Conservation (phyloP, 2,329 filamentous ascomycete genomes). For the Aspergillus sp. region DNA sequence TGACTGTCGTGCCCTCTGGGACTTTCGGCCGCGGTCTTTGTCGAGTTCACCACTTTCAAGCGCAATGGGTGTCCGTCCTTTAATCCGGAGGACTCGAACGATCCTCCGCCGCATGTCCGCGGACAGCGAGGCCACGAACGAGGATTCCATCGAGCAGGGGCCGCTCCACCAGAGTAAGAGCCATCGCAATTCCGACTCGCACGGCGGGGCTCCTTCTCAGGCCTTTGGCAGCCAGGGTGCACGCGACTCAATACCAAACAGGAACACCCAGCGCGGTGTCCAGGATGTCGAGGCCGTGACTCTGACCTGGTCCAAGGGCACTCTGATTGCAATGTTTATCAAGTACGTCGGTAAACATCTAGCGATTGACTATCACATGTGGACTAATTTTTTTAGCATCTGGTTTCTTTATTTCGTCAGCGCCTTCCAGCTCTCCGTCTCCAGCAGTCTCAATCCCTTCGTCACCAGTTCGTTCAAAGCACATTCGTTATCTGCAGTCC, state of each 20-base stretch:
- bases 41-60: neutral
- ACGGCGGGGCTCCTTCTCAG: too few relatives aligned
- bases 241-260: too few relatives aligned
- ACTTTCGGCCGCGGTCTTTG: neutral
- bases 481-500: constrained; percentile 55
- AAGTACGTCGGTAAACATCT: too few relatives aligned
- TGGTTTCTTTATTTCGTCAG: constrained; percentile 41
- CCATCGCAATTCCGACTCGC: too few relatives aligned
- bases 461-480: constrained; percentile 51
- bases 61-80: neutral
- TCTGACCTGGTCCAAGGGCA: constrained; percentile 42
- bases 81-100: neutral
- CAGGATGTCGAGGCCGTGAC: constrained; percentile 48
- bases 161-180: neutral
- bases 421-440: constrained; percentile 34
- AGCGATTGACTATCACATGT: too few relatives aligned
- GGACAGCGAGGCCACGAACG: neutral
- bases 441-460: constrained; percentile 45
- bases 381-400: constrained; percentile 27
- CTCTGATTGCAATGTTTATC: constrained; percentile 32
- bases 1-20: neutral
- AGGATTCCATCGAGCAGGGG: neutral
- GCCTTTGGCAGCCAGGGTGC: too few relatives aligned
- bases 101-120: neutral
- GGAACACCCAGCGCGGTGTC: constrained; percentile 37